Evolutionary conservation across 164 flowering plant species (phyloP), one percentile per base, ranked within the genome.

Genomic region (Vitis amurensis): DNA sequence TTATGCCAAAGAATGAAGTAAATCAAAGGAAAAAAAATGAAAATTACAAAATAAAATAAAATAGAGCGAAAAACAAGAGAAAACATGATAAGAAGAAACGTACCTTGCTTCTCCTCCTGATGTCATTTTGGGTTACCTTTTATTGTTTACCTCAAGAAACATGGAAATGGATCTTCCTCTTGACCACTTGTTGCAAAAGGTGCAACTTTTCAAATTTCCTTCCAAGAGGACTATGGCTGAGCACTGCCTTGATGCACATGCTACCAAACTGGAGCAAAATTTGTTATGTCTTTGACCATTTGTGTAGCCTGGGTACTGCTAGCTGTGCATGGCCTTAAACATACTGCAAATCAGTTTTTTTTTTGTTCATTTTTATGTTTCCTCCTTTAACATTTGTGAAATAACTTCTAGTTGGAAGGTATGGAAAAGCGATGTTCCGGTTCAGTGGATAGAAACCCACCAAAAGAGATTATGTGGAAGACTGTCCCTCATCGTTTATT

Each of bases 401-500:
- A 66, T 75, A 53, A 51, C 15, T 68, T 75, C 67, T 78, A 95
- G 99, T 88, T 80, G 58, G 98, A 89, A 73, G 97, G 91, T 60
- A 91, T 93, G 99, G 77, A 72, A 73, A 89, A 61, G 73, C 75
- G 72, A 66, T 96, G 89, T 79, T 31, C 68, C 66, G 99, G 99
- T 68, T 88, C 98, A n/a, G 63, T 75, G 76, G 95, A 96, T 71
- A 85, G 55, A 73, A 87, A 74, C 74, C 88, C 78, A 5, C 99
- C 99, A 59, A 88, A 88, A 78, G 94, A 88, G 71, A 80, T 77
- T 44, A 3, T 73, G 64, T 96, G 97, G 99, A 88, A 80, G 76
- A 77, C 74, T 64, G 84, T 84, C 48, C 89, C 92, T 67, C 91
- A 88, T 70, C 88, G 92, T 60, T 76, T 96, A 63, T 91, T 93